phyloP scores from a whole-genome alignment of 345 rosid species.

The Murraya koenigii region DNA sequence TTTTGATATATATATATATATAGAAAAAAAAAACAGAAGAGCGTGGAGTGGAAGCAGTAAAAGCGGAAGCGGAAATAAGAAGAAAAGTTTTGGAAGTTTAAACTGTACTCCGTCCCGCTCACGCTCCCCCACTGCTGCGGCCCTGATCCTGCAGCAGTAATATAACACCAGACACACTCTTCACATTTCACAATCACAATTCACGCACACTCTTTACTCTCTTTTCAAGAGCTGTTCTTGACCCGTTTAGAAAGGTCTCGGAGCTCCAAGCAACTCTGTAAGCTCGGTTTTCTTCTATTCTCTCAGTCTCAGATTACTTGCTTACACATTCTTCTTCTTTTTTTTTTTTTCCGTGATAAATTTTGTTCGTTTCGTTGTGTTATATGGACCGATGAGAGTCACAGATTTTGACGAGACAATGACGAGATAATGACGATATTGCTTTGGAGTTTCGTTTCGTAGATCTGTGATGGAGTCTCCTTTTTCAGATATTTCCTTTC shows the following conservation, averaged over 20 bases:
- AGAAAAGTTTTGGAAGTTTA: conserved; percentile 30
- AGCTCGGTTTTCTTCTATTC: conserved; percentile 22
- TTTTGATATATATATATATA: no score
- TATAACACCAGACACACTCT: background rate
- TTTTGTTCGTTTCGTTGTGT: conserved; percentile 13
- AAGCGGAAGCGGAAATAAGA: background rate
- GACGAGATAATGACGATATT: background rate
- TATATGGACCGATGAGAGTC: conserved; percentile 13
- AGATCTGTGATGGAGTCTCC: conserved; percentile 35
- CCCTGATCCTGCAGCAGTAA: background rate
- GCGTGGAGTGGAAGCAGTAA: conserved; percentile 12
- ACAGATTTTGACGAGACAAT: background rate
- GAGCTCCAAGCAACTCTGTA: conserved; percentile 33
- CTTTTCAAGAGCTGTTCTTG: conserved; percentile 26
- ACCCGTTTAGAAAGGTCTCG: conserved; percentile 18
- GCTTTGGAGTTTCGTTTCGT: conserved; percentile 20
- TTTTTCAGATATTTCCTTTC: background rate
- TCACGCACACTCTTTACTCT: conserved; percentile 18
- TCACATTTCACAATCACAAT: conserved; percentile 9
- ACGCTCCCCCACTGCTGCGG: conserved; percentile 27
- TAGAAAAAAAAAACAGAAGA: background rate
- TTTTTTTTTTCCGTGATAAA: background rate
- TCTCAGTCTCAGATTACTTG: background rate
- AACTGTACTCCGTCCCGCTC: conserved; percentile 62
- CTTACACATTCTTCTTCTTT: background rate